Conservation (phyloP, 345 rosid species). For the Turritis glabra region DNA sequence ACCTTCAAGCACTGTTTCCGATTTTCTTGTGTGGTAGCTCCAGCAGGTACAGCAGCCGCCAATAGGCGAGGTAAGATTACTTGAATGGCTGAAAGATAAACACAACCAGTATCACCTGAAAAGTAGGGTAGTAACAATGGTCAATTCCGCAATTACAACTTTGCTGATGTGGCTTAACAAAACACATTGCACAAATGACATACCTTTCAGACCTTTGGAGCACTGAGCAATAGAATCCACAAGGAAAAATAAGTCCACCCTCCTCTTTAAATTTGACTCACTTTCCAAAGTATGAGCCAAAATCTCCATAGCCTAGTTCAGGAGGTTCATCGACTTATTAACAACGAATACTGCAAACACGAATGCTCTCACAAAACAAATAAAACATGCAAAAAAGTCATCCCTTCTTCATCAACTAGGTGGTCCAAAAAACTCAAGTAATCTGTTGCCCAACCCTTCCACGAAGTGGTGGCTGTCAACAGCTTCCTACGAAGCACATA, state of each 20-base stretch:
- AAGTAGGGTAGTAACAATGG: neutral
- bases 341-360: slow-evolving; percentile 10
- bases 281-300: slow-evolving; percentile 68
- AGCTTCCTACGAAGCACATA: no score
- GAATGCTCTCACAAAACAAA: neutral
- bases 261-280: slow-evolving; percentile 74
- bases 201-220: slow-evolving; percentile 85
- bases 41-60: slow-evolving; percentile 85
- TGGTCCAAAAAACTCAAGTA: neutral
- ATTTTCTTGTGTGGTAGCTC: slow-evolving; percentile 75
- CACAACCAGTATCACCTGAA: slow-evolving; percentile 76
- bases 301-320: slow-evolving; percentile 67
- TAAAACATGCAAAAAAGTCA: neutral
- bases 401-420: slow-evolving; percentile 20
- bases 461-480: no score
- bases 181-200: slow-evolving; percentile 1
- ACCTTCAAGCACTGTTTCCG: slow-evolving; percentile 90
- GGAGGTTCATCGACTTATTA: slow-evolving; percentile 13
- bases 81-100: slow-evolving; percentile 76
- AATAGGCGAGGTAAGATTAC: slow-evolving; percentile 67
- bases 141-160: neutral
- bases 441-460: no score
- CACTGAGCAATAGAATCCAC: slow-evolving; percentile 95
- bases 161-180: neutral
- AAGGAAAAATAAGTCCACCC: slow-evolving; percentile 92